Evolutionary conservation across 2,329 filamentous ascomycete genomes (phyloP).

Genomic region (Beauveria asiatica): DNA sequence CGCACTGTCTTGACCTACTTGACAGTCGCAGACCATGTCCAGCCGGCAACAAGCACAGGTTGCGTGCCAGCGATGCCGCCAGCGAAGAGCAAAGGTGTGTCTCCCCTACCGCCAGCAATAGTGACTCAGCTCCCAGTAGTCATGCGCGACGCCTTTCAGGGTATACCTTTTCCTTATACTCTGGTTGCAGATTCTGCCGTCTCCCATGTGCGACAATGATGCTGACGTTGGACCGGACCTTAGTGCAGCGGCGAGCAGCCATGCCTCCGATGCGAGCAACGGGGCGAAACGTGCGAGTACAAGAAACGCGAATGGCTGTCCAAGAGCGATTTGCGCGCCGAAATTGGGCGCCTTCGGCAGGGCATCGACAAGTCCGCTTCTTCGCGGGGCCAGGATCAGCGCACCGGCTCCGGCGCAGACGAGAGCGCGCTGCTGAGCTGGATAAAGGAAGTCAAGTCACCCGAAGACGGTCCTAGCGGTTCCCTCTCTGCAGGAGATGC

Average conservation of each 20-base stretch:
- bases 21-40: neutral
- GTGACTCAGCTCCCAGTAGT: neutral
- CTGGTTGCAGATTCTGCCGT: neutral
- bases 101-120: neutral
- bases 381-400: neutral
- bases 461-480: neutral
- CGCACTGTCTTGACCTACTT: neutral
- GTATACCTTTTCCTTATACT: neutral
- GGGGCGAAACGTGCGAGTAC: slow-evolving; percentile 10
- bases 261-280: slow-evolving; percentile 5
- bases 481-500: neutral
- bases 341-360: slow-evolving; percentile 17
- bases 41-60: neutral
- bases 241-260: slow-evolving; percentile 11
- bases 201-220: neutral
- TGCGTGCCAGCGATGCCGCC: slow-evolving; percentile 13
- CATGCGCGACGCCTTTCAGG: too few relatives aligned
- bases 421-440: neutral
- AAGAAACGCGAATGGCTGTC: slow-evolving; percentile 5
- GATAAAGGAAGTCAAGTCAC: neutral
- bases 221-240: neutral
- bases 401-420: neutral
- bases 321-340: slow-evolving; percentile 16
- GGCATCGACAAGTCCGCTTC: neutral
- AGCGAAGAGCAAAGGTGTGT: slow-evolving; percentile 12